Evolutionary conservation across 1,139 yeast species (phyloP), one percentile per base, ranked within the genome.

Genomic region (Hyphopichia buzzinii): DNA sequence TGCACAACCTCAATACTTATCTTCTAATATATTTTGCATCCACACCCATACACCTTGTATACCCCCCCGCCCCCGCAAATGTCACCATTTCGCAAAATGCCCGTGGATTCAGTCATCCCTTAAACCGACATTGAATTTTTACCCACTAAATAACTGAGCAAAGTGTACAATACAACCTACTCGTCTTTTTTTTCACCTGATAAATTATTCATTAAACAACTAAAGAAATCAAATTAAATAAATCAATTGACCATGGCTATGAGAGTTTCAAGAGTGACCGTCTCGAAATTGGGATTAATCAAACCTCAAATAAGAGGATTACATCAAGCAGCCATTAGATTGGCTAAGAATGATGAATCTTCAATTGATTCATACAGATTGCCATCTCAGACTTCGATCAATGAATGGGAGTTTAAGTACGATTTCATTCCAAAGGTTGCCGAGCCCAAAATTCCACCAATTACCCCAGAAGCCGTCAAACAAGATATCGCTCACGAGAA

Each of bases 361-460:
- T 61, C 74, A 34, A 71, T 71, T 43, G 77, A 71, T 50, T 65
- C 74, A 12, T 69, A 44, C 50, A 60, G 53, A 43, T 60, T 71
- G 36, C 77, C 77, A 14, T 67, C 74, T 3, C 77, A 71, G 44
- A 66, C 75, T 2, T 70, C 75, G 25, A 66, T 71, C 49, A 63
- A 62, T 49, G 72, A 75, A 54, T 62, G 72, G 69, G 77, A 67
- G 47, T 76, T 74, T 59, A 74, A 72, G 49, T 75, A 76, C 49
- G 76, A 71, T 50, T 71, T 66, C 43, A 62, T 69, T 37, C 76
- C 76, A 17, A 67, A 65, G 45, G 62, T 61, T 12, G 38, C 64
- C 8, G 68, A 68, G 36, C 74, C 78, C 15, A 72, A 74, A 52
- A 67, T 75, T 17, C 81, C 81, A 7, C 77, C 81, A 4, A 59